phyloP scores from a whole-genome alignment of 2,329 filamentous ascomycete species.

The Penicillium griseofulvum region DNA sequence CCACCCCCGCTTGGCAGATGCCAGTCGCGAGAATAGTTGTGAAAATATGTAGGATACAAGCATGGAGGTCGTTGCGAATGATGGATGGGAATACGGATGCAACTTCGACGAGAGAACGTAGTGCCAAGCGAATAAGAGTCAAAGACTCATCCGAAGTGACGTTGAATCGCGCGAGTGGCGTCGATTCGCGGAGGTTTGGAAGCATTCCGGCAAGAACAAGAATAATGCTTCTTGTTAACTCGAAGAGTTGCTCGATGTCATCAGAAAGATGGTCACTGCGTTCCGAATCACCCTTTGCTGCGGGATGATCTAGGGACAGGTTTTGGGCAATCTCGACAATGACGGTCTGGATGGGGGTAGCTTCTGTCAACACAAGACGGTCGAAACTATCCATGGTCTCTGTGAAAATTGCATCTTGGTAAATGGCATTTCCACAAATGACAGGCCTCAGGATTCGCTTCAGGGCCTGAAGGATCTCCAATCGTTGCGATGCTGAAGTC shows the following conservation, averaged over 20 bases:
- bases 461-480: slow-evolving; percentile 85
- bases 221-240: slow-evolving; percentile 93
- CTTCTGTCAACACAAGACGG: slow-evolving; percentile 86
- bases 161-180: slow-evolving; percentile 66
- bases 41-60: slow-evolving; percentile 96
- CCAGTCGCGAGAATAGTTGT: slow-evolving; percentile 86
- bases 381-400: slow-evolving; percentile 97
- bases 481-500: slow-evolving; percentile 69
- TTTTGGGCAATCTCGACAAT: slow-evolving; percentile 93
- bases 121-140: slow-evolving; percentile 71
- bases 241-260: slow-evolving; percentile 96
- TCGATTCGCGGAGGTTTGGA: slow-evolving; percentile 62
- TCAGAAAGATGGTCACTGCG: slow-evolving; percentile 80
- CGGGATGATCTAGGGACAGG: slow-evolving; percentile 86
- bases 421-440: slow-evolving; percentile 94
- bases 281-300: slow-evolving; percentile 68
- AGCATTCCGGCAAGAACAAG: slow-evolving; percentile 84
- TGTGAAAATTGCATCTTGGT: slow-evolving; percentile 90
- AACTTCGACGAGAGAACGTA: slow-evolving; percentile 88
- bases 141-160: slow-evolving; percentile 81
- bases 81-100: slow-evolving; percentile 94
- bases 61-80: slow-evolving; percentile 93
- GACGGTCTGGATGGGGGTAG: slow-evolving; percentile 80
- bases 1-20: slow-evolving; percentile 79
- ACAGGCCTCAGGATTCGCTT: slow-evolving; percentile 94